These are phyloP conservation scores for Paspalum notatum DNA, from an alignment of 176 grass and related monocot species.

Conservation along the genomic window DNA sequence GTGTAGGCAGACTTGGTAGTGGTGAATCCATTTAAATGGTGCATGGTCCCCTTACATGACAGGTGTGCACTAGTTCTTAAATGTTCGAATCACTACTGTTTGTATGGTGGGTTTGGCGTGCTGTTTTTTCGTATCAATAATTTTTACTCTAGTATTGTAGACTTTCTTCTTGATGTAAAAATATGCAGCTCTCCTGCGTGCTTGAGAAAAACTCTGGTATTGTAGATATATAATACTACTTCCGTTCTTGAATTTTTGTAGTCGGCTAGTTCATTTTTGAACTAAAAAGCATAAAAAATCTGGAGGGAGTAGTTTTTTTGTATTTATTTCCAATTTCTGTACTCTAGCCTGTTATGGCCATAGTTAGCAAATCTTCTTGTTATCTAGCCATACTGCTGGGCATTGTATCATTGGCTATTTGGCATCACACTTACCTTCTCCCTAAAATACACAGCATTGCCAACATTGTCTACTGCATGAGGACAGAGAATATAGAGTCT, in stretches of 20 bases:
- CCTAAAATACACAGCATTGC: slow-evolving; percentile 31
- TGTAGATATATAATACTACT: no score
- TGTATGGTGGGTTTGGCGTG: background rate
- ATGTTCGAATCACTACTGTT: background rate
- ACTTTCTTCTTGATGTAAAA: no score
- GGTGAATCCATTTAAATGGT: slow-evolving; percentile 85
- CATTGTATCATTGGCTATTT: background rate
- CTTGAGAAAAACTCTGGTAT: no score
- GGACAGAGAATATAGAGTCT: slow-evolving; percentile 62
- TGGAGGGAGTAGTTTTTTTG: background rate
- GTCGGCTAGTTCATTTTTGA: no score
- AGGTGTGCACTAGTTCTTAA: slow-evolving; percentile 46
- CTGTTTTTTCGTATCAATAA: background rate
- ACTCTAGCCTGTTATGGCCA: background rate
- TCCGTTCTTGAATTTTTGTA: no score
- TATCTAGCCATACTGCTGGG: background rate
- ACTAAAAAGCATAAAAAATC: no score
- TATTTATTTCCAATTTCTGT: background rate
- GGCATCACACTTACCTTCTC: background rate
- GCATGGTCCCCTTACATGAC: slow-evolving; percentile 91
- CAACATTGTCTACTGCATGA: slow-evolving; percentile 61
- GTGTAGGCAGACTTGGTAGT: slow-evolving; percentile 83
- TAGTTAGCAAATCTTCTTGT: background rate
- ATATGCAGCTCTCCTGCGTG: no score
- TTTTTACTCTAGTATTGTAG: background rate